Base-by-base conservation (phyloP, 306 rosid genomes). In the Fragaria vesca region DNA sequence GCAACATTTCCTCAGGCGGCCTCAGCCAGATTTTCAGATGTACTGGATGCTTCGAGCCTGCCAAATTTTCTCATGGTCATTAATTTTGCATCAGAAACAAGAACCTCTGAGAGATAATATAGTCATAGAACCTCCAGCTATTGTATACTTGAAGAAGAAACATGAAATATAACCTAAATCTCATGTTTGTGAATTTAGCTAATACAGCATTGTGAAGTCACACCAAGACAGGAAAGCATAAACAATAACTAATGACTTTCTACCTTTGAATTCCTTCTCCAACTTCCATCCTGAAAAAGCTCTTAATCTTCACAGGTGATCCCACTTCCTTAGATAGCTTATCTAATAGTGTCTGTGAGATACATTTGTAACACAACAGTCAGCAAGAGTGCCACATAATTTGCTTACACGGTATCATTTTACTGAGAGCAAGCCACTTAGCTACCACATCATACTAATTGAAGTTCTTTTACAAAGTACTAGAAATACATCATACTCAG, bases 211-310 rank as follows among this genome's bases (percentile, higher is more conserved):
- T 15, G 36, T 30, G 50, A 81, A 43, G 38, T 55, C 46, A 32
- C 48, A n/a, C 52, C 4, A 17, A 40, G 52, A 67, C 11, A 50
- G 38, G 52, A 70, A 68, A 38, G 60, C n/a, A 45, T 17, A 20
- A 61, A 60, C 12, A 43, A 74, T 57, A 42, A 10, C 13, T 20
- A 43, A 75, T 18, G 46, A 47, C 69, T 55, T 79, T 68, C 78
- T 83, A 91, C 96, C 97, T 88, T 79, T 85, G 89, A 83, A 89
- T 87, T 87, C 97, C 97, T 87, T 93, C 97, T 62, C 97, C 97
- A 74, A 95, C 91, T 81, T 91, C 97, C 91, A 93, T 90, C 84
- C 97, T 87, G 81, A 91, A 87, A 87, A 95, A 93, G 91, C 47
- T 88, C 68, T 86, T 86, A 67, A 93, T 81, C 91, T 85, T 93